Conservation (phyloP, 2,329 filamentous ascomycete species). For the Westerdykella sp. region DNA sequence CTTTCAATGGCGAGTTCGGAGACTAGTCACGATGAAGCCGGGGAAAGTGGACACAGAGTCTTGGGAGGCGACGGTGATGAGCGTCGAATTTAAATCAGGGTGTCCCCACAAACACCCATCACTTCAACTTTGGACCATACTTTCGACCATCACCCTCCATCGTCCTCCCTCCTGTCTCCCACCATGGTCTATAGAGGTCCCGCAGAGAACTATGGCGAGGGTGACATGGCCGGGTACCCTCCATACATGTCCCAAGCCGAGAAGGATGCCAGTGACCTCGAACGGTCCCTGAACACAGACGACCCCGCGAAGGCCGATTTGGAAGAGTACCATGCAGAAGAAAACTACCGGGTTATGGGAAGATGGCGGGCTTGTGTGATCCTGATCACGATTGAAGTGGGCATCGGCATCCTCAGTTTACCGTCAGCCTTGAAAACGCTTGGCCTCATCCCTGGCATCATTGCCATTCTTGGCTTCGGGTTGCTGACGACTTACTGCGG, state of each 20-base stretch:
- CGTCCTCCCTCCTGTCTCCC: background rate
- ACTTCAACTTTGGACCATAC: constrained; percentile 5
- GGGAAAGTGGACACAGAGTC: background rate
- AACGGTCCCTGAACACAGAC: background rate
- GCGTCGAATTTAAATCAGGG: background rate
- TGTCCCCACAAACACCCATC: constrained; percentile 14
- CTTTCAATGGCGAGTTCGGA: constrained; percentile 1
- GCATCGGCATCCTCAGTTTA: constrained; percentile 24
- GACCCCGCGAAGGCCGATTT: background rate
- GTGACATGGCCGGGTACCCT: background rate
- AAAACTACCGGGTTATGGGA: constrained; percentile 22
- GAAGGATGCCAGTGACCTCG: background rate
- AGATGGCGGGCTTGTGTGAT: constrained; percentile 26
- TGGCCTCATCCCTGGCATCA: constrained; percentile 26
- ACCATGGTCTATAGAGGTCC: constrained; percentile 22
- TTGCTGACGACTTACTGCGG: constrained; percentile 23
- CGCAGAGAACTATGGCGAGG: constrained; percentile 15
- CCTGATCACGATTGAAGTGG: constrained; percentile 26
- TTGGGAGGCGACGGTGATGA: background rate
- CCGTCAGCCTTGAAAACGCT: constrained; percentile 24
- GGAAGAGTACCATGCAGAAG: constrained; percentile 3
- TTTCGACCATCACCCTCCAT: constrained; percentile 3
- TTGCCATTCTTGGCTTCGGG: constrained; percentile 25
- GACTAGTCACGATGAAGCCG: background rate
- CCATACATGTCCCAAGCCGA: background rate